A percentile compares a stretch with the other conserved stretches of the same genome.
Conservation (phyloP, 495 filamentous ascomycete genomes). For the Aspergillus bertholletiae region DNA sequence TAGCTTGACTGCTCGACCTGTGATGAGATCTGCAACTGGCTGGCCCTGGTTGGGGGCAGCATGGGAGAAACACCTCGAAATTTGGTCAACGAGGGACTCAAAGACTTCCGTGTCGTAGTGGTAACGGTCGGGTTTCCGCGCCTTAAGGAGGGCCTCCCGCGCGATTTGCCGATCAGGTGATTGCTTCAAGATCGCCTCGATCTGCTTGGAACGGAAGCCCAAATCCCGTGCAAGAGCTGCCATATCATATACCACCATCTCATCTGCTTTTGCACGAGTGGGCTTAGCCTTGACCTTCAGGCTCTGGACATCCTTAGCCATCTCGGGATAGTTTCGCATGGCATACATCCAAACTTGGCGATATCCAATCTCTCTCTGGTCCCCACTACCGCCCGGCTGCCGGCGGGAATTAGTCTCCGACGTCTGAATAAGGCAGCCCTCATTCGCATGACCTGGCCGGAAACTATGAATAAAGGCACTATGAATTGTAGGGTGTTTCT, state of each 20-base stretch:
- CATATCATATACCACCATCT: slow-evolving; percentile 24
- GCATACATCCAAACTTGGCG: slow-evolving; percentile 24
- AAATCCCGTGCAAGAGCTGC: slow-evolving; percentile 23
- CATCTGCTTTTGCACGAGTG: slow-evolving; percentile 18
- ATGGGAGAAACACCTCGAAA: slow-evolving; percentile 16
- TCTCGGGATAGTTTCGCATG: slow-evolving; percentile 25
- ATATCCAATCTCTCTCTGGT: slow-evolving; percentile 19
- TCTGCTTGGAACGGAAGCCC: slow-evolving; percentile 24
- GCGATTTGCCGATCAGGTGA: slow-evolving; percentile 31
- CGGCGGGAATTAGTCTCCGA: slow-evolving; percentile 20
- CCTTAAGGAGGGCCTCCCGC: slow-evolving; percentile 24
- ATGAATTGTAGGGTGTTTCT: slow-evolving; percentile 16
- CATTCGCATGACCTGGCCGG: background rate
- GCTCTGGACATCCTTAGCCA: slow-evolving; percentile 14
- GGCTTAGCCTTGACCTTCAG: slow-evolving; percentile 18
- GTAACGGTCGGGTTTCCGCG: slow-evolving; percentile 26
- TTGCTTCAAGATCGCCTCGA: slow-evolving; percentile 16
- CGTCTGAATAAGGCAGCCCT: slow-evolving; percentile 18
- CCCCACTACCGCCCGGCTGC: background rate
- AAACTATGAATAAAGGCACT: slow-evolving; percentile 8
- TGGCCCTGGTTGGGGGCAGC: slow-evolving; percentile 13
- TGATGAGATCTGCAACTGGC: slow-evolving; percentile 1
- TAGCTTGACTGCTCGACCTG: slow-evolving; percentile 10
- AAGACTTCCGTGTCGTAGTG: slow-evolving; percentile 21
- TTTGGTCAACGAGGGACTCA: slow-evolving; percentile 16